phyloP scores from a whole-genome alignment of 441 rosid species.

The Theobroma grandiflorum region DNA sequence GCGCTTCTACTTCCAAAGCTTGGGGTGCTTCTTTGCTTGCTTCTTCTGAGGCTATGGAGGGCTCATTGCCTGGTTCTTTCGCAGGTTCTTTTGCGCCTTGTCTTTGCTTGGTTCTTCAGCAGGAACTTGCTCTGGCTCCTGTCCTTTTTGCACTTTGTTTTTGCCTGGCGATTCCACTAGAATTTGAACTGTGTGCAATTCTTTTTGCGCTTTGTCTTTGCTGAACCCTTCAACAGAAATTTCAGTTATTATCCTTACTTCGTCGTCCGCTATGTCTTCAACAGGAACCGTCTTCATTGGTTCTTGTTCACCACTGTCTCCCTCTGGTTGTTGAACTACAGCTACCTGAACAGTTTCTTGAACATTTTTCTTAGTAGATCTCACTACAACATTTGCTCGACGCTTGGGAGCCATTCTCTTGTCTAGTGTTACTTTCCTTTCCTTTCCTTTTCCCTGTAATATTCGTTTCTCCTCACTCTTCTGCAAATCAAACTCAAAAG shows the following conservation, averaged over 20 bases:
- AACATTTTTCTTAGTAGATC: slow-evolving; percentile 35
- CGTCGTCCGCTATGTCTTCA: background rate
- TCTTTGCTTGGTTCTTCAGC: slow-evolving; percentile 1
- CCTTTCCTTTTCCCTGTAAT: background rate
- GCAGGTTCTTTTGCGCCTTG: background rate
- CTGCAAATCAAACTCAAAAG: background rate
- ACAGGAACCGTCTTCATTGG: background rate
- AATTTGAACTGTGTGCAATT: background rate
- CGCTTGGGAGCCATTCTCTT: slow-evolving; percentile 46
- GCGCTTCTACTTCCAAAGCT: background rate
- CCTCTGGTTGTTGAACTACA: slow-evolving; percentile 9
- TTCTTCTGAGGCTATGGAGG: background rate
- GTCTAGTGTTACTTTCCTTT: background rate
- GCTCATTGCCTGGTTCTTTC: background rate
- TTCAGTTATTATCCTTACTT: slow-evolving; percentile 13
- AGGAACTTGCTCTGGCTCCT: background rate
- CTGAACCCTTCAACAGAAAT: slow-evolving; percentile 1
- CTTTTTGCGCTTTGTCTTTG: background rate
- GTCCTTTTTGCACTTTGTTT: background rate
- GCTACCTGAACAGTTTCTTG: slow-evolving; percentile 40
- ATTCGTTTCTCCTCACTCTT: background rate
- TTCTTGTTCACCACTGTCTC: background rate
- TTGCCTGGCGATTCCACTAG: background rate
- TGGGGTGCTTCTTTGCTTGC: background rate
- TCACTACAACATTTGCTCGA: slow-evolving; percentile 33